Evolutionary conservation across 176 grass and related monocot species (phyloP), one percentile per base, ranked within the genome.

Genomic region (Carex scoparia): DNA sequence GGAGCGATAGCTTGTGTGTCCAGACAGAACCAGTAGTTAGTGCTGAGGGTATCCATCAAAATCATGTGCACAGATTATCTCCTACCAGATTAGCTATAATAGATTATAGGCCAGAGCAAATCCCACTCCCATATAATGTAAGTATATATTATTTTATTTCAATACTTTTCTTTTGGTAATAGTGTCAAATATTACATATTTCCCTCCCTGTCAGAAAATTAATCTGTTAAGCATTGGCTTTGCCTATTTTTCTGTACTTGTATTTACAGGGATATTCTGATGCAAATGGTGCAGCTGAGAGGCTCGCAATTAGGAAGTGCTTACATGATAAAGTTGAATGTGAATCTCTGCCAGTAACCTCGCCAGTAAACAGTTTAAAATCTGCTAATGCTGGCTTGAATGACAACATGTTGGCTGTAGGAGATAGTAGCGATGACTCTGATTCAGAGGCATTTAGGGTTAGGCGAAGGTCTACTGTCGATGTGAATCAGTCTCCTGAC

Each of bases 401-500:
- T 85, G 69, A 84, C 61, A 85, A 89, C 84, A 81, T 82, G 69
- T 88, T 63, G 4, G 51, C 75, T 84, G 54, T 86, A 57, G 89
- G 86, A 65, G 91, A 85, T 18, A 86, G 89, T 18, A 86, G 89
- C 78, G 93, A 89, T 65, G 89, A 99, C 87, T 99, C 96, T 7
- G 93, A 94, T 74, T 94, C 91, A 16, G 96, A 88, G 86, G 89
- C 90, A 60, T 99, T 99, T 79, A 91, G 89, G 66, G 89, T 99
- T 79, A 99, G 94, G 69, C 93, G 96, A 65, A 88, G 96, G 53
- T 89, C 96, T 55, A 69, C 57, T 8, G 83, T 69, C 3, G 38
- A 53, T 79, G 86, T 54, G 31, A 90, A 92, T 77, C 58, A 86
- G 84, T 46, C 63, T 56, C 37, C 64, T 84, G 91, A 91, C 27